Conservation (phyloP, 768 basidiomycete genomes). For the Boletus pseudo-olivaceus region DNA sequence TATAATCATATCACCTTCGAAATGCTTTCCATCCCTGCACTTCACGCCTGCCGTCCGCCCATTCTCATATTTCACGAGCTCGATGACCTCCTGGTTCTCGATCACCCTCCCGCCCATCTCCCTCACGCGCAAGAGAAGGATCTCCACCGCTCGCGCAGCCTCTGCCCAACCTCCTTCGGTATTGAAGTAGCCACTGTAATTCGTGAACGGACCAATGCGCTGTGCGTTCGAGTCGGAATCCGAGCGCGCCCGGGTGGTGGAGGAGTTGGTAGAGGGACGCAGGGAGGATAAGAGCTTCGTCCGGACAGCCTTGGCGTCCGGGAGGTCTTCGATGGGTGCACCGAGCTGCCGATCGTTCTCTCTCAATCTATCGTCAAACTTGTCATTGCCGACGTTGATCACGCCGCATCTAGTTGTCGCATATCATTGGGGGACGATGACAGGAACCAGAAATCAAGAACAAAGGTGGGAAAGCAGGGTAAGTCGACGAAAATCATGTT, state of each 20-base stretch:
- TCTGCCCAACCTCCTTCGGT: slow-evolving; percentile 82
- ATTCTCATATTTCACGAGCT: slow-evolving; percentile 38
- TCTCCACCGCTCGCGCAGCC: slow-evolving; percentile 61
- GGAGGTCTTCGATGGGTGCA: slow-evolving; percentile 39
- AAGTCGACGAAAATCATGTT: neutral
- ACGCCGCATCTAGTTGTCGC: slow-evolving; percentile 22
- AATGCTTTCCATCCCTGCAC: slow-evolving; percentile 54
- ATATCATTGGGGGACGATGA: neutral
- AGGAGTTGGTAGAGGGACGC: neutral
- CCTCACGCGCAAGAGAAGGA: slow-evolving; percentile 54
- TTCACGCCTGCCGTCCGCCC: slow-evolving; percentile 55
- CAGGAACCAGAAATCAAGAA: neutral
- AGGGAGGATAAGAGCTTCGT: slow-evolving; percentile 18
- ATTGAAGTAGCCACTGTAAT: slow-evolving; percentile 62
- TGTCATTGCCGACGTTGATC: slow-evolving; percentile 19
- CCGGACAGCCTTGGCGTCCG: slow-evolving; percentile 12
- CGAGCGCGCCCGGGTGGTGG: neutral
- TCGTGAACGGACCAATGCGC: slow-evolving; percentile 15
- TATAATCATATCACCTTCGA: slow-evolving; percentile 59
- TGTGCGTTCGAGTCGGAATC: neutral
- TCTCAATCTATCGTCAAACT: slow-evolving; percentile 54
- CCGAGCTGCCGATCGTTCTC: slow-evolving; percentile 62
- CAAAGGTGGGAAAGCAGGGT: neutral
- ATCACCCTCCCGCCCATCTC: slow-evolving; percentile 58
- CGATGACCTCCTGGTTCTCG: slow-evolving; percentile 53